Percentiles rank a stretch among this genome's conserved stretches.
Evolutionary conservation across 2,329 filamentous ascomycete species (phyloP).

Genomic region (Microdochium paspali): DNA sequence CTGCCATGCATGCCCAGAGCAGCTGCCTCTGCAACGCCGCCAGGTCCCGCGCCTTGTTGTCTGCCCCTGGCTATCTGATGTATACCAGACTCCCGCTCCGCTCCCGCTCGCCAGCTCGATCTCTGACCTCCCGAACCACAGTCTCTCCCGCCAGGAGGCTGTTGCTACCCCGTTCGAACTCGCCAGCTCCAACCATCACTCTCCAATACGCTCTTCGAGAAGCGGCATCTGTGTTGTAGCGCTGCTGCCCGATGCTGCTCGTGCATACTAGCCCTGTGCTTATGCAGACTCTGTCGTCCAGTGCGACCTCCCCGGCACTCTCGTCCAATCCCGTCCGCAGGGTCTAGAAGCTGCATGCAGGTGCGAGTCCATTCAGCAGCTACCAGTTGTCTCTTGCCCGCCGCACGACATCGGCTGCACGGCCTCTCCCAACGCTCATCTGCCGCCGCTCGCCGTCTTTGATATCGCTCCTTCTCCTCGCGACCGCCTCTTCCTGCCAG

Average conservation of each 20-base stretch:
- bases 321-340: neutral
- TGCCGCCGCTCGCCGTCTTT: neutral
- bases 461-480: neutral
- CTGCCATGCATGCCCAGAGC: too few relatives aligned
- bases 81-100: too few relatives aligned
- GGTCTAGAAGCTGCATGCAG: neutral
- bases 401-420: neutral
- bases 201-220: neutral
- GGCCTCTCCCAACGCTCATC: neutral
- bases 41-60: neutral
- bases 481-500: neutral
- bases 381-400: neutral
- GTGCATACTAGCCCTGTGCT: neutral
- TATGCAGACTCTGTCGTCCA: neutral
- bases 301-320: neutral
- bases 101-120: neutral
- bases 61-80: neutral
- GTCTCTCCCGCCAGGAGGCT: neutral
- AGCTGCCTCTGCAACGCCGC: too few relatives aligned
- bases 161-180: neutral
- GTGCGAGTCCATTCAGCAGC: conserved; percentile 1
- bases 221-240: neutral
- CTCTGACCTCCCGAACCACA: neutral
- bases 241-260: conserved; percentile 1
- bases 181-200: neutral